Evolutionary conservation across 768 basidiomycete genomes (phyloP), one percentile per base, ranked within the genome.

Genomic region (Amanita muscaria): DNA sequence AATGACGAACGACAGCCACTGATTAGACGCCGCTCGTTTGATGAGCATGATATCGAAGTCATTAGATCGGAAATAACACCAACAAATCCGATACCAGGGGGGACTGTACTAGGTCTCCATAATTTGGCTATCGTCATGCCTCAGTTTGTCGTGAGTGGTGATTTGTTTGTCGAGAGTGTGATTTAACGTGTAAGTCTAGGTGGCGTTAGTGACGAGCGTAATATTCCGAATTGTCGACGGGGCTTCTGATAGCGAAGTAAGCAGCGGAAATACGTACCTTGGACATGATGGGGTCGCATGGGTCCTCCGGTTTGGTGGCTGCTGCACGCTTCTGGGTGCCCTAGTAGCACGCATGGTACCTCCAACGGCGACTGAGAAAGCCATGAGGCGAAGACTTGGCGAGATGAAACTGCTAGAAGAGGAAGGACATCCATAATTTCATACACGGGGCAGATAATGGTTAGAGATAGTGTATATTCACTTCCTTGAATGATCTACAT

Each of bases 91-190:
- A 68, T 83, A 37, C 83, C 87, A 2, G 92, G 91, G 14, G 92
- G 92, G 7, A 96, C 93, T 1, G 80, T 94, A 30, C 74, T 96
- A 32, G 93, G 93, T 3, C 91, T 97, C 31, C 93, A 97, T 57
- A 97, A 97, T 58, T 70, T 97, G 14, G 88, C 93, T 4, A 91
- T 97, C 48, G 93, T 97, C 21, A 80, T 90, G 65, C 93, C 93
- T 16, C 93, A 97, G 54, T 87, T 97, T 58, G 73, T 93, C 42
- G 92, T 93, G 58, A 53, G 89, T 73, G 3, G 30, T 40, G 25
- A 5, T 44, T 16, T 6, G 10, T 21, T 41, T 22, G 16, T 49
- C 49, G n/a, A n/a, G n/a, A n/a, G n/a, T 48, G 33, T 36, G 15
- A 51, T 52, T 54, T 21, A 50, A 39, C 48, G 3, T 47, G 12